These are phyloP conservation scores for Naegleria gruberi DNA, from an alignment of 208 protist species.

Conservation along the genomic window DNA sequence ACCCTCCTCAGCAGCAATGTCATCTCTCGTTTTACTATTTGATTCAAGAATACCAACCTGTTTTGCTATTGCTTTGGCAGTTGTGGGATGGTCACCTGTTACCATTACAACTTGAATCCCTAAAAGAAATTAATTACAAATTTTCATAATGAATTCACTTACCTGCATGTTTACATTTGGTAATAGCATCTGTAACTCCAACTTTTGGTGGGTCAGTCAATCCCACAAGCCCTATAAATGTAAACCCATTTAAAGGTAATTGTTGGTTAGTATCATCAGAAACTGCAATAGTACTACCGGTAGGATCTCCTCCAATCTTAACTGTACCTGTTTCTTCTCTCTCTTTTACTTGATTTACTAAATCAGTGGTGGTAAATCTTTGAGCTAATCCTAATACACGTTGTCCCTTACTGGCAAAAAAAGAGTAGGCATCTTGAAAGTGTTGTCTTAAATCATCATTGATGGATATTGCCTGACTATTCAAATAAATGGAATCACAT, in stretches of 20 bases:
- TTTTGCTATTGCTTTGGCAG: slow-evolving; percentile 67
- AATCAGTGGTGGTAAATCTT: not conserved
- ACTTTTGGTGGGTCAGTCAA: slow-evolving; percentile 72
- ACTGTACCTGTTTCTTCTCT: not conserved
- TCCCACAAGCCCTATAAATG: slow-evolving; percentile 64
- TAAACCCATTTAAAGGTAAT: slow-evolving; percentile 36
- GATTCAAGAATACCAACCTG: slow-evolving; percentile 58
- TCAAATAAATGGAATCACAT: not conserved
- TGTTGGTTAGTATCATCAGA: not conserved
- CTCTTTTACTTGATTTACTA: not conserved
- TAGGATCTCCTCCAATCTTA: not conserved
- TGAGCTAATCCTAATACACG: slow-evolving; percentile 52
- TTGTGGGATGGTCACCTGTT: slow-evolving; percentile 73
- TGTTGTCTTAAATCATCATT: slow-evolving; percentile 26
- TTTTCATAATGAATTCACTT: no score
- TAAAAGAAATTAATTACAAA: not conserved
- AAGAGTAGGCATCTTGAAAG: slow-evolving; percentile 35
- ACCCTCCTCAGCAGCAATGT: slow-evolving; percentile 29
- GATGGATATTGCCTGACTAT: not conserved
- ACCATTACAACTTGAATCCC: slow-evolving; percentile 82
- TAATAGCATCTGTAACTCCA: slow-evolving; percentile 54
- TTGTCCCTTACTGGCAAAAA: slow-evolving; percentile 45
- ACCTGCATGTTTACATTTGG: not conserved
- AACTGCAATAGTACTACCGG: not conserved
- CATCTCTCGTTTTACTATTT: slow-evolving; percentile 26